Evolutionary conservation across 768 basidiomycete genomes (phyloP).

Genomic region (Ramaria sp.): DNA sequence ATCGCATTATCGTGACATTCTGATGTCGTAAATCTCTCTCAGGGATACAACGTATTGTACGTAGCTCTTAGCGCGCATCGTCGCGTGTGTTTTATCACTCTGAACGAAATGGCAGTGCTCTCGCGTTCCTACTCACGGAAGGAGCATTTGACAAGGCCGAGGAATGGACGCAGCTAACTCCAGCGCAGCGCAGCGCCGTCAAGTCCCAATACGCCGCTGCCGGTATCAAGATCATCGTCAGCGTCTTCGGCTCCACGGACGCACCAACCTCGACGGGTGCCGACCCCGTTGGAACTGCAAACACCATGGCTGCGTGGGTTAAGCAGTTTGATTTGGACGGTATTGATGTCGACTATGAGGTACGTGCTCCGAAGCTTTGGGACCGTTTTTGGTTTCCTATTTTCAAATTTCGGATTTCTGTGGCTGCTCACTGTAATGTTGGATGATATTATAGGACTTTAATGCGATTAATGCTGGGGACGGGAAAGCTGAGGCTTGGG

Average conservation of each 20-base stretch:
- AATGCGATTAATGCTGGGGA: conserved; percentile 41
- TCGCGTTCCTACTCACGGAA: conserved; percentile 43
- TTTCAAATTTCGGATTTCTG: no score
- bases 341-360: conserved; percentile 67
- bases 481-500: conserved; percentile 39
- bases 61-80: no score
- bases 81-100: background rate
- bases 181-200: conserved; percentile 33
- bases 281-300: conserved; percentile 52
- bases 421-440: no score
- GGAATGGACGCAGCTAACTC: conserved; percentile 40
- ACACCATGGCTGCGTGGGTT: conserved; percentile 56
- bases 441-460: conserved; percentile 56
- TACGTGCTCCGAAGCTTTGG: no score
- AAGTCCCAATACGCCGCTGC: conserved; percentile 44
- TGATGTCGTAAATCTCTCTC: background rate
- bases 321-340: conserved; percentile 52
- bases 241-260: conserved; percentile 45
- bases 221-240: conserved; percentile 52
- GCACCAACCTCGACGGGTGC: conserved; percentile 44
- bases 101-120: conserved; percentile 9
- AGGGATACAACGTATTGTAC: conserved; percentile 54
- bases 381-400: no score
- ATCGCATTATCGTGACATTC: background rate
- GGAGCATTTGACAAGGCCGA: conserved; percentile 52